Base-by-base conservation (phyloP, 2,329 filamentous ascomycete species). In the Diaporthe batatas region DNA sequence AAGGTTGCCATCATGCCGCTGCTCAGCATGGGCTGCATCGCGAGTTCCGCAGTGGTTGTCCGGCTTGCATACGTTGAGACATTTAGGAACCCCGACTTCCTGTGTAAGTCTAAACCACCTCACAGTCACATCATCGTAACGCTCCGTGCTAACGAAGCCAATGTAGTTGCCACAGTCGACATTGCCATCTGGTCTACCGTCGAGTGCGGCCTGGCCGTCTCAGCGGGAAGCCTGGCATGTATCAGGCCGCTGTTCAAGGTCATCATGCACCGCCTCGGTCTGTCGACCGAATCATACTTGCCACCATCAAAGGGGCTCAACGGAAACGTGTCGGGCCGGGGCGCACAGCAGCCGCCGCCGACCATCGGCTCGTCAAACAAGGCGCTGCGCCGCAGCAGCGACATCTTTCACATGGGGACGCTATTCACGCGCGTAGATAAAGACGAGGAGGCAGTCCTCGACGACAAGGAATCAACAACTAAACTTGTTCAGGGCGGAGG, bases 21-120 rank as follows among this genome's bases (percentile, higher is more conserved):
- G 57, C 80, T 92, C 65, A 84, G 84, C 8, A 85, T 91, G 81
- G 91, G 89, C 36, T 89, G 89, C 76, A 77, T 86, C 29, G 85
- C 85, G n/a, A 86, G 84, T 73, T 79, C 81, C 5, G 85, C 84
- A 4, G 83, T 86, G 1, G 78, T 85, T 4, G 81, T 84, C 14
- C 81, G 85, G 21, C 81, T 85, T 51, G 76, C 79, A 6, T 86
- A 82, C 49, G 77, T 85, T 6, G 76, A 82, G 47, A 78, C 78
- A 2, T 82, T 85, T 53, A 78, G 78, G 23, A 78, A 82, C 57
- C 79, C 80, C 1, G 85, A 86, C 76, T 86, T 86, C 68, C 78
- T 86, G 6, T 86, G 83, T 84, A 79, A 74, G 82, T 73, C 5
- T n/a, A n/a, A 8, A 18, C 32, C 7, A 1, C 8, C 7, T 29